Evolutionary conservation across 345 rosid species (phyloP), one percentile per base, ranked within the genome.

Genomic region (Mangifera indica): DNA sequence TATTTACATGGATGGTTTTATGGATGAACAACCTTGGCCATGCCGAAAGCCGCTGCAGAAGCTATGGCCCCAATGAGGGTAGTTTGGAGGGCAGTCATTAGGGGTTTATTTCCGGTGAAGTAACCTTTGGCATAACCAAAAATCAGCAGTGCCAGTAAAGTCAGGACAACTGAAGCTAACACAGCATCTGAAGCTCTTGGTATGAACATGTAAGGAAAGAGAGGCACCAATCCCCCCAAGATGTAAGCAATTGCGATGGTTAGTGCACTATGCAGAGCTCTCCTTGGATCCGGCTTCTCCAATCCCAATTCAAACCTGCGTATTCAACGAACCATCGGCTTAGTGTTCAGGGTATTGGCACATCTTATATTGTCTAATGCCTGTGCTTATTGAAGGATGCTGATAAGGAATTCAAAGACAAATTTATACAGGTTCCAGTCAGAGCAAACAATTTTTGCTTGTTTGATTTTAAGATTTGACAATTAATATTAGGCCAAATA

Each of bases 241-340:
- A 90, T 70, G 69, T 95, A 95, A 18, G 99, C 86, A 46, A 78
- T 29, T 44, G 99, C 89, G 10, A 87, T 87, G 1, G 89, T 87
- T 46, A 89, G 18, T 5, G 92, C 95, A 56, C 99, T 92, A n/a
- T 85, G 90, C 0, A 88, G 61, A 51, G 99, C 98, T 80, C 99
- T 88, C 63, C 79, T 81, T 25, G 99, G 99, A 74, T 92, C 87
- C 3, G 98, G 99, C 79, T 89, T 92, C 84, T 92, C 98, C 81
- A 90, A 56, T 69, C 98, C 99, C 64, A 95, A 81, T 73, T 95
- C 98, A 74, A 95, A 95, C 86, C 98, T 92, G 87, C 72, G 72
- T 44, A 32, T 48, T 55, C 22, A 67, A 1, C 7, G 14, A 13
- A 48, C 3, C 37, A n/a, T n/a, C n/a, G n/a, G n/a, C n/a, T n/a